Evolutionary conservation across 2,329 filamentous ascomycete genomes (phyloP), one percentile per base, ranked within the genome.

Genomic region (Fusarium albidum): DNA sequence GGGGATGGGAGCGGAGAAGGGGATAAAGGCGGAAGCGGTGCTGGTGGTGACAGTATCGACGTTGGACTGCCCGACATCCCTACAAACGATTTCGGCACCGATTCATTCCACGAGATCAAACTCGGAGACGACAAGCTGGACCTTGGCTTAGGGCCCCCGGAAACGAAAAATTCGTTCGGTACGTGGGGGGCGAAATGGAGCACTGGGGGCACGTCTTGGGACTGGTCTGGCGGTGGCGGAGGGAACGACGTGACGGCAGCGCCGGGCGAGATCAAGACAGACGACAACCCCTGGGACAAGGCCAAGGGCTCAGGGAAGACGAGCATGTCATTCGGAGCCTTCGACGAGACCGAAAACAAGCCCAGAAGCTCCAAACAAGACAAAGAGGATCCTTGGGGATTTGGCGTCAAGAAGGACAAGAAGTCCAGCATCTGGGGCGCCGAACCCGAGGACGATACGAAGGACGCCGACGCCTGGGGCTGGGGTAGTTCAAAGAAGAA

Each of bases 61-160:
- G 57, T 64, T 13, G 67, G 69, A 9, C 59, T 70, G 15, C 63
- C 71, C 3, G 61, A 42, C 25, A 66, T 68, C 14, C 63, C 70
- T 4, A 65, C 61, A 13, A 64, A 68, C 17, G 79, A 78, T 40
- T 73, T 79, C 35, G 81, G 82, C 49, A 73, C 79, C n/a, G 71
- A 73, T 43, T 61, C 70, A 6, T 90, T 91, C 61, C 80, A 89
- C 37, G 87, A 91, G 25, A 85, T 92, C 60, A 89, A 85, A 64
- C 72, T 91, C 21, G 69, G 70, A n/a, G 82, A 86, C 59, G 85
- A 88, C 49, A 82, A 83, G 49, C 68, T 85, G 6, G 82, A 86
- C 56, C 67, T 85, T 12, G 81, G 77, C 54, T 80, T 86, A 63
- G 81, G 80, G 42, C 69, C 75, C n/a, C 73, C 75, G 18, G 75